Percentiles rank a stretch among this genome's conserved stretches.
These are phyloP conservation scores for Colletotrichum sp. DNA, from an alignment of 2,329 filamentous ascomycete genomes.

Conservation along the genomic window DNA sequence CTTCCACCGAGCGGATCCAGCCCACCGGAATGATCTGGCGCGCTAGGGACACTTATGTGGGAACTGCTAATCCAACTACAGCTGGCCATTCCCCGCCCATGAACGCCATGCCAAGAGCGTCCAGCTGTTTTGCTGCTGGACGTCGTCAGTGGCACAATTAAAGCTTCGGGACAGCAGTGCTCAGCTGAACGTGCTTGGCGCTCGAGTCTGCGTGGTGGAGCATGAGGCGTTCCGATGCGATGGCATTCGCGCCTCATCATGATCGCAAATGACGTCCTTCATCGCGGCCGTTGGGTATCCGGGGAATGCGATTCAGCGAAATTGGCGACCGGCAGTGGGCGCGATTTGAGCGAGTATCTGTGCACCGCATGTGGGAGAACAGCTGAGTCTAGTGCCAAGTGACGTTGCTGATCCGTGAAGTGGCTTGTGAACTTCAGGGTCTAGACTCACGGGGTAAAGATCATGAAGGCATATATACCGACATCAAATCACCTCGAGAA, in stretches of 20 bases:
- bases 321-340: background rate
- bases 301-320: background rate
- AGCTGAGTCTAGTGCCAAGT: background rate
- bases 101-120: conserved; percentile 8
- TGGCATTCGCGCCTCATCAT: background rate
- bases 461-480: background rate
- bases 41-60: background rate
- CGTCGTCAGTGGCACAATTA: conserved; percentile 12
- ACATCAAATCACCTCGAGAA: background rate
- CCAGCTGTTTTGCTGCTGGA: background rate
- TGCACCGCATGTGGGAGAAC: background rate
- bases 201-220: background rate
- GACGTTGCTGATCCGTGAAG: background rate
- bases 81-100: background rate
- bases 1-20: background rate
- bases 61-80: background rate
- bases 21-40: background rate
- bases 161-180: background rate
- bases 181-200: background rate
- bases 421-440: background rate
- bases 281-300: background rate
- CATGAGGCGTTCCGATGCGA: background rate
- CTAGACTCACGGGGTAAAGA: background rate
- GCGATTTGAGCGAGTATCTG: background rate
- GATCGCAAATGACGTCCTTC: conserved; percentile 5